Evolutionary conservation across 2,329 filamentous ascomycete species (phyloP), one percentile per base, ranked within the genome.

Genomic region (Xylariaceae sp.): DNA sequence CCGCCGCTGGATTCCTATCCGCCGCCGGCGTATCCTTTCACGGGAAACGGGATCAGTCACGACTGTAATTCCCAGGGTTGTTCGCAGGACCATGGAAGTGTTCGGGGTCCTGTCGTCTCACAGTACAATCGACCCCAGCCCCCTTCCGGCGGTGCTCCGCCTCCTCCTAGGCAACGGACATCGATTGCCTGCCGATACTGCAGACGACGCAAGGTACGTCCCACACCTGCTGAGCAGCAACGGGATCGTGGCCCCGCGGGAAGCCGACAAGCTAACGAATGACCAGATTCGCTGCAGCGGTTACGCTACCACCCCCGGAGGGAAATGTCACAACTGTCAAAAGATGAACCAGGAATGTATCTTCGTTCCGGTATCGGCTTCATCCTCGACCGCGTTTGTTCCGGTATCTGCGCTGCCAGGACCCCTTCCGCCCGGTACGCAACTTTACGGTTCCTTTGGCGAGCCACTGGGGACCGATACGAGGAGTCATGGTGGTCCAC

Each of bases 291-390:
- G 75, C 26, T 79, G 75, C 62, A 78, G 74, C 44, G 75, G 75
- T 18, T 78, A 78, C 46, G 70, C 74, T 42, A 76, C 73, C 45
- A 74, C 72, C 0, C 70, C 71, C 0, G 74, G 74, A 14, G 75
- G 74, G 9, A 76, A 78, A 47, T 79, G 75, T 48, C 70, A 74
- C 38, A 79, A 78, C 50, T 79, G 75, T 50, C 73, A 74, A 27
- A 74, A 76, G 46, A 76, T 78, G 61, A 74, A 75, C 34, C 76
- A 78, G 49, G 74, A 79, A 44, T 79, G 75, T 43, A 68, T 78
- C 11, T 78, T 79, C 43, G 74, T 78, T 51, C 75, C 74, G 0
- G 75, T 78, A 1, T 76, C 71, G 3, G 73, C 70, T 0, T 70
- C 72, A 9, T 69, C 70, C 27, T 72, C 71, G 4, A 74, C 74